Conservation (phyloP, 129 eudicot species). For the Flaveria bidentis region DNA sequence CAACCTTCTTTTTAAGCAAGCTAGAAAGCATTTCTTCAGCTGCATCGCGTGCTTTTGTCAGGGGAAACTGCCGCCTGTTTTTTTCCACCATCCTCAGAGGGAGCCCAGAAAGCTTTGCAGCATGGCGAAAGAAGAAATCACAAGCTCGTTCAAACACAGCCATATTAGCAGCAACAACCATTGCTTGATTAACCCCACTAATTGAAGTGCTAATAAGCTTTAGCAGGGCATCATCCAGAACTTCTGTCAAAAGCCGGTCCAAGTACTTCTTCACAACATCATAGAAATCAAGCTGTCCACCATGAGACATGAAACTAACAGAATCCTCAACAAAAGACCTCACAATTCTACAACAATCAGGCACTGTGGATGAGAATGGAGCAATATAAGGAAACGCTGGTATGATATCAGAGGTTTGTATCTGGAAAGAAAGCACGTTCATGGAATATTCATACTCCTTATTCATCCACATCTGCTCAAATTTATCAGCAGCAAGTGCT, state of each 20-base stretch:
- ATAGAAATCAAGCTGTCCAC: conserved; percentile 95
- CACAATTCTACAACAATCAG: conserved; percentile 96
- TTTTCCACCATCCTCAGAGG: conserved; percentile 91
- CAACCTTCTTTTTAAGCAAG: conserved; percentile 92
- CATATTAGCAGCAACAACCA: conserved; percentile 98
- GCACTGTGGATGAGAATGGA: conserved; percentile 90
- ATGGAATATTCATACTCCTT: conserved; percentile 97
- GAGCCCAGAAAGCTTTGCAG: conserved; percentile 93
- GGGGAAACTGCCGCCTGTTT: conserved; percentile 78
- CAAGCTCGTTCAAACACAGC: conserved; percentile 94
- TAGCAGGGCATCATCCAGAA: conserved; percentile 75
- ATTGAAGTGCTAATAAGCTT: conserved; percentile 73
- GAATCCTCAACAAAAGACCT: conserved; percentile 96
- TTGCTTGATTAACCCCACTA: conserved; percentile 88
- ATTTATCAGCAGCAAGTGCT: conserved; percentile 84
- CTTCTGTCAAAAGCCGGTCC: conserved; percentile 87
- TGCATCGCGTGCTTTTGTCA: conserved; percentile 89
- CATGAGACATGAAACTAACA: conserved; percentile 93
- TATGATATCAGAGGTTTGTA: conserved; percentile 78
- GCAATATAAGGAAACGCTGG: conserved; percentile 97
- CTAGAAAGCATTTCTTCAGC: conserved; percentile 88
- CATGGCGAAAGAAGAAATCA: conserved; percentile 94
- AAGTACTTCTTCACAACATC: conserved; percentile 96
- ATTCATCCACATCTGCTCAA: conserved; percentile 98
- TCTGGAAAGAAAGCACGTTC: conserved; percentile 95